These are phyloP conservation scores for Neltuma alba DNA, from an alignment of 306 rosid species.

Conservation along the genomic window DNA sequence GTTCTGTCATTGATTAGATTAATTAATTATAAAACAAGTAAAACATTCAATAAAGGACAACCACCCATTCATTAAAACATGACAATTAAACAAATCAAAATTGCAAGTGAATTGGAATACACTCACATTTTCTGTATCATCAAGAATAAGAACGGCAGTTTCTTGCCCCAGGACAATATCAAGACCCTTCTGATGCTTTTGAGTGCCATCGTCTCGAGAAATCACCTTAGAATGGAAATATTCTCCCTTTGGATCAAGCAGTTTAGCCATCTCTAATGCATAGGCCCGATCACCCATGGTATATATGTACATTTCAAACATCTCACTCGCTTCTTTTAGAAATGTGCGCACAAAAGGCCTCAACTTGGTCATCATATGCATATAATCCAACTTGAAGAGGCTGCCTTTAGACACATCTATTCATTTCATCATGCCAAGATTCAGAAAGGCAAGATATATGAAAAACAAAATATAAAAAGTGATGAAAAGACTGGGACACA, in stretches of 20 bases:
- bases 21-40: no score
- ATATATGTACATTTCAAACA: constrained; percentile 88
- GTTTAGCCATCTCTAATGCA: constrained; percentile 86
- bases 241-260: constrained; percentile 84
- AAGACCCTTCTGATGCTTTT: constrained; percentile 87
- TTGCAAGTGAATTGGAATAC: constrained; percentile 21
- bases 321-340: constrained; percentile 72
- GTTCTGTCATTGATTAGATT: no score
- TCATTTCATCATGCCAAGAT: constrained; percentile 26
- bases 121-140: constrained; percentile 89
- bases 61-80: constrained; percentile 19
- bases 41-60: constrained; percentile 24
- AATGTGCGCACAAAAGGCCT: constrained; percentile 81
- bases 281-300: constrained; percentile 95
- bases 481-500: constrained; percentile 4
- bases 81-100: constrained; percentile 12
- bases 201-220: constrained; percentile 93
- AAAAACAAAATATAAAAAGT: no score
- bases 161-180: constrained; percentile 89
- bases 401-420: constrained; percentile 74
- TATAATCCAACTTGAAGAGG: constrained; percentile 62
- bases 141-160: constrained; percentile 87
- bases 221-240: constrained; percentile 75
- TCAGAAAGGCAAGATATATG: constrained; percentile 1
- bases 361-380: constrained; percentile 91